These are phyloP conservation scores for Saccharomycopsis hybrid DNA, from an alignment of 1,139 yeast genomes.

Conservation along the genomic window DNA sequence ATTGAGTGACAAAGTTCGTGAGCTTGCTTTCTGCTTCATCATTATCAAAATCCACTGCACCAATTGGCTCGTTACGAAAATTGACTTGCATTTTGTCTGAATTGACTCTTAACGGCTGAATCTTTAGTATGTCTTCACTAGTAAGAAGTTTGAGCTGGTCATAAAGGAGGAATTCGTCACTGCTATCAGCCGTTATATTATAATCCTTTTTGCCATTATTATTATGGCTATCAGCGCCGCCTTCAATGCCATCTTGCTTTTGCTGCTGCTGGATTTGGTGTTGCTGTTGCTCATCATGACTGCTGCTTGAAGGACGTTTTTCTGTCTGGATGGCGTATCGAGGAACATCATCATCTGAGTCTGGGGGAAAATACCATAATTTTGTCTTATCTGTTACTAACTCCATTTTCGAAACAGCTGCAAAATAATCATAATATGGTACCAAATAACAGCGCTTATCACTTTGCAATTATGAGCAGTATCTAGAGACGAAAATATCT, in stretches of 20 bases:
- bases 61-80: constrained; percentile 11
- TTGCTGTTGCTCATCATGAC: too few species aligned
- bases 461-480: too few species aligned
- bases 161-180: constrained; percentile 12
- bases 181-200: not conserved
- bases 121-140: constrained; percentile 13
- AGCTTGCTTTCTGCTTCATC: constrained; percentile 17
- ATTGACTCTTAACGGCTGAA: constrained; percentile 18
- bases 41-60: constrained; percentile 14
- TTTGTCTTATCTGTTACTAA: constrained; percentile 22
- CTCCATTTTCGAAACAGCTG: constrained; percentile 20
- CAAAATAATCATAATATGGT: too few species aligned
- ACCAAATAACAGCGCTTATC: too few species aligned
- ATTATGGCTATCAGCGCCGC: not conserved
- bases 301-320: too few species aligned
- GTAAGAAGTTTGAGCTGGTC: constrained; percentile 19
- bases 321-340: constrained; percentile 24
- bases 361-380: constrained; percentile 26
- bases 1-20: constrained; percentile 16
- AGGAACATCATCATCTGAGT: constrained; percentile 25
- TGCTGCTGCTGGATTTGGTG: too few species aligned
- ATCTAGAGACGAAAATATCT: too few species aligned
- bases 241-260: too few species aligned
- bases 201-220: not conserved
- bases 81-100: constrained; percentile 18